Conservation (phyloP, 495 filamentous ascomycete species). For the Penicillium manginii region DNA sequence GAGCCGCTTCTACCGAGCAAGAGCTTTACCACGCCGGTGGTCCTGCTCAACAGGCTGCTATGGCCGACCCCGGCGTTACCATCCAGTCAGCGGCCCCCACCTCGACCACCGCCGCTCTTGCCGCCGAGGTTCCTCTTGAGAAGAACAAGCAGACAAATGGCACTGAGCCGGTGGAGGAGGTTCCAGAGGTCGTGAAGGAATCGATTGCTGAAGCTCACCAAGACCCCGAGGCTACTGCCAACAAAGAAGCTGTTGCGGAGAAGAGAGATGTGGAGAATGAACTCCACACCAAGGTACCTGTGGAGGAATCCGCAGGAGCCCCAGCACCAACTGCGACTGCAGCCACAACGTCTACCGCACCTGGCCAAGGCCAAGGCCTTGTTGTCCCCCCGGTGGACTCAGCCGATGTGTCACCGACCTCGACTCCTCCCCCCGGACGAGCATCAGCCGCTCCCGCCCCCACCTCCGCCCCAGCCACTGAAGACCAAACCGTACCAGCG, state of each 20-base stretch:
- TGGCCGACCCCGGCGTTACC: slow-evolving; percentile 52
- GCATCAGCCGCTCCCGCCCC: slow-evolving; percentile 18
- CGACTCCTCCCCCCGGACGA: slow-evolving; percentile 37
- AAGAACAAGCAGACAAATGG: slow-evolving; percentile 53
- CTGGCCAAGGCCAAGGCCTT: slow-evolving; percentile 25
- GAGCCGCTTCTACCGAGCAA: slow-evolving; percentile 15
- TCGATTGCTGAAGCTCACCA: slow-evolving; percentile 66
- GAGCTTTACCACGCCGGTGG: slow-evolving; percentile 18
- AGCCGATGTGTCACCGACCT: slow-evolving; percentile 49
- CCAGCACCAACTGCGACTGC: slow-evolving; percentile 56
- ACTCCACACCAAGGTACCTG: slow-evolving; percentile 58
- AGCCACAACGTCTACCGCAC: slow-evolving; percentile 47
- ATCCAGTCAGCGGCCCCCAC: slow-evolving; percentile 70
- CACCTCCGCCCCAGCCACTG: slow-evolving; percentile 13
- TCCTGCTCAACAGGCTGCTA: slow-evolving; percentile 35
- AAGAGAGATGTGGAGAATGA: slow-evolving; percentile 78
- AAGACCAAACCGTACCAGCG: slow-evolving; percentile 29
- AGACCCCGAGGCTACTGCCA: slow-evolving; percentile 72
- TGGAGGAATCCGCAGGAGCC: slow-evolving; percentile 51
- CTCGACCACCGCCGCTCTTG: slow-evolving; percentile 75
- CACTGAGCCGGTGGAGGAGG: slow-evolving; percentile 51
- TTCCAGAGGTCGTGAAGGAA: slow-evolving; percentile 74
- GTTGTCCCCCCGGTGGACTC: slow-evolving; percentile 29
- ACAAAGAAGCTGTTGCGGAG: slow-evolving; percentile 68
- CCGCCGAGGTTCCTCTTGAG: slow-evolving; percentile 72